phyloP scores from a whole-genome alignment of 352 stramenopile genomes.

The Pythium aquatile region DNA sequence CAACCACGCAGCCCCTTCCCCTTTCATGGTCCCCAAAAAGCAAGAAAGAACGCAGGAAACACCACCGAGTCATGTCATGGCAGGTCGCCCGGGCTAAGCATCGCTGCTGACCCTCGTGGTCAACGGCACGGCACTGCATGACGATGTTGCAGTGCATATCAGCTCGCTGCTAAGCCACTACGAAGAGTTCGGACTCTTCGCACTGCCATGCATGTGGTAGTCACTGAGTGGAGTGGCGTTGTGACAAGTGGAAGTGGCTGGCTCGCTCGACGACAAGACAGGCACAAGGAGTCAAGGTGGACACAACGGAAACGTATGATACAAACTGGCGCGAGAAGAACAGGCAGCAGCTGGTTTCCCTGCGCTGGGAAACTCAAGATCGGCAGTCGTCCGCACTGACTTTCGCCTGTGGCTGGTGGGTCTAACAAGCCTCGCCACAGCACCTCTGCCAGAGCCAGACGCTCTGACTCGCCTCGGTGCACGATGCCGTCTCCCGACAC shows the following conservation, averaged over 20 bases:
- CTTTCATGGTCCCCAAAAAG: neutral
- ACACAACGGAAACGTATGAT: conserved; percentile 7
- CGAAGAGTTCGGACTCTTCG: neutral
- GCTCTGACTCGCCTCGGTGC: neutral
- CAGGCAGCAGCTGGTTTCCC: conserved; percentile 24
- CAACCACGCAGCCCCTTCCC: neutral
- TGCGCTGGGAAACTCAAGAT: conserved; percentile 14
- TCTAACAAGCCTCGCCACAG: neutral
- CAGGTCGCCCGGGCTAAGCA: no score
- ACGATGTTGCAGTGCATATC: neutral
- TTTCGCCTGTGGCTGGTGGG: neutral
- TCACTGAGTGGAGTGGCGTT: conserved; percentile 2
- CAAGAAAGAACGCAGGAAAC: neutral
- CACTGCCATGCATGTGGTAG: neutral
- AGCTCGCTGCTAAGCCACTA: neutral
- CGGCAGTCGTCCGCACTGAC: conserved; percentile 12
- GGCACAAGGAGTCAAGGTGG: conserved; percentile 5
- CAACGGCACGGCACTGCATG: neutral
- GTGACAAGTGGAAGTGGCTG: conserved; percentile 14
- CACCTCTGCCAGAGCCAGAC: neutral
- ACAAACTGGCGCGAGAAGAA: neutral
- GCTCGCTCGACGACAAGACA: conserved; percentile 21
- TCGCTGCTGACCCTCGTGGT: no score
- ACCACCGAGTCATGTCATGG: no score
- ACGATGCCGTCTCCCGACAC: neutral